Conservation (phyloP, 176 grass and related monocot species). For the Musa troglodytarum region DNA sequence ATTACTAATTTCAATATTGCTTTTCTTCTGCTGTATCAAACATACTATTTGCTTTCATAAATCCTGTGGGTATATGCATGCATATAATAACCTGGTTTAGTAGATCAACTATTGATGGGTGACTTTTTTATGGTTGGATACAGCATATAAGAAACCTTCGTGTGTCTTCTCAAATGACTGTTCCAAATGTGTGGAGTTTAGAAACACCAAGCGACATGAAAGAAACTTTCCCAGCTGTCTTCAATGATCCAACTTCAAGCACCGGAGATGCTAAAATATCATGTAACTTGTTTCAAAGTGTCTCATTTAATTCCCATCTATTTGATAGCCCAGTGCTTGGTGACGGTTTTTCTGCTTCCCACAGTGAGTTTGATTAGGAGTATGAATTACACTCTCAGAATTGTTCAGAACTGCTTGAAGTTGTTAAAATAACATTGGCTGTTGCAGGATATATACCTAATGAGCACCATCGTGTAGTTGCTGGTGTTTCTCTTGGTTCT, state of each 20-base stretch:
- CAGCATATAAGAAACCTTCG: background rate
- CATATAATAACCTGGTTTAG: background rate
- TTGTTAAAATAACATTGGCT: slow-evolving; percentile 7
- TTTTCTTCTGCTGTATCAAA: background rate
- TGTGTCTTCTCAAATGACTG: background rate
- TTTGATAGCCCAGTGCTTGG: slow-evolving; percentile 5
- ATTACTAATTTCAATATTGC: background rate
- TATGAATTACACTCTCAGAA: slow-evolving; percentile 6
- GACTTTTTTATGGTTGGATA: background rate
- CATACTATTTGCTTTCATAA: background rate
- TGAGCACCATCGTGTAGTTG: slow-evolving; percentile 20
- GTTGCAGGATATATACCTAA: slow-evolving; percentile 37
- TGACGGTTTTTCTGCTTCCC: slow-evolving; percentile 21
- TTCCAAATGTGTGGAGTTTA: background rate
- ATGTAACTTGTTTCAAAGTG: background rate
- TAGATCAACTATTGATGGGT: background rate
- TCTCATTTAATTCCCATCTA: background rate
- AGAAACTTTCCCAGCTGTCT: background rate
- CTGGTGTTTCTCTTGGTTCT: slow-evolving; percentile 23
- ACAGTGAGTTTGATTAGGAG: slow-evolving; percentile 37
- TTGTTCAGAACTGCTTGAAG: slow-evolving; percentile 13
- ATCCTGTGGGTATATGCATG: background rate
- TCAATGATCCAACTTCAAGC: slow-evolving; percentile 1
- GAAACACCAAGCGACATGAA: background rate
- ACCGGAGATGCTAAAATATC: background rate